Evolutionary conservation across 257 asterid genomes (phyloP), one percentile per base, ranked within the genome.

Genomic region (Nicotiana undulata): DNA sequence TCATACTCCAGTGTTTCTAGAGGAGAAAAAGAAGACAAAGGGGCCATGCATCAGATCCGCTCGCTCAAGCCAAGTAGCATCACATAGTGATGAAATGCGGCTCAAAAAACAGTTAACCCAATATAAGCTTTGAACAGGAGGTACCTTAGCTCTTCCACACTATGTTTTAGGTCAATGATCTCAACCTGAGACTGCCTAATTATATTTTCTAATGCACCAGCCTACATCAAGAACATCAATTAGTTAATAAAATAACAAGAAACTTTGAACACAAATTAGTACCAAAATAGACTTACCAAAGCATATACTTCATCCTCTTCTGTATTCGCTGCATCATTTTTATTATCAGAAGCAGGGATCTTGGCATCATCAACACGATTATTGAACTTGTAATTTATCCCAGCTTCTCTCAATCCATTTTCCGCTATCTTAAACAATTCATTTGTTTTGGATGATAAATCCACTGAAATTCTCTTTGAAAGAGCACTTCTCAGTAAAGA

Each of bases 141-240:
- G 84, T 89, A 95, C 99, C 99, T 96, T 80, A 91, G 84, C 82
- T 92, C 97, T 76, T 92, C 99, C 67, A 90, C 92, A 11, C 94
- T 88, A 85, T 96, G 99, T 87, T 96, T 91, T 77, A 96, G 91
- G 92, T 96, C 98, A 84, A 94, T 88, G 84, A 96, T 96, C 92
- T 96, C 98, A 84, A 96, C 80, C 89, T 96, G 99, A 87, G 98
- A 90, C 85, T 96, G 98, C 90, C 91, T 96, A 76, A 96, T 90
- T 70, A 94, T 93, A 86, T 91, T 90, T 87, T 96, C 99, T 86
- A 96, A 82, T 4, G 98, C 97, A 88, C 91, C 92, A 40, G 99
- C 99, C 99, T 96, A 85, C 75, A 78, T 28, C 24, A 82, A 70
- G 18, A 79, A 72, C 66, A 85, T 49, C 68, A 37, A 84, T 83